phyloP scores from a whole-genome alignment of 768 basidiomycete species.

The Mycena galericulata region DNA sequence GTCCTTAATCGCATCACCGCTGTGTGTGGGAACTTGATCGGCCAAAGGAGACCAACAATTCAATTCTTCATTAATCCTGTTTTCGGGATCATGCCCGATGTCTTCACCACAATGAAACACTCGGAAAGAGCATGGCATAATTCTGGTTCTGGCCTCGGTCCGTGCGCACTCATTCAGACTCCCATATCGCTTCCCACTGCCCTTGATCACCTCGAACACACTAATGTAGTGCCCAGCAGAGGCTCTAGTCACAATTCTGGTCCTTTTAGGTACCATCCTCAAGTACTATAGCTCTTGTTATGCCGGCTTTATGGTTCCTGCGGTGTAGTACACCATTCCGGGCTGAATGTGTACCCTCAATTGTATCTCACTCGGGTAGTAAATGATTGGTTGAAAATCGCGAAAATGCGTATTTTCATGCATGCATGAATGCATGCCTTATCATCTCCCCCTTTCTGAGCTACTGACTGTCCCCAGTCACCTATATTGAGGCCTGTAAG shows the following conservation, averaged over 20 bases:
- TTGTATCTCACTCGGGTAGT: conserved; percentile 2
- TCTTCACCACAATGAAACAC: not conserved
- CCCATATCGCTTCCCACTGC: not conserved
- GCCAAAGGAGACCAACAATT: not conserved
- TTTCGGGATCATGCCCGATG: not conserved
- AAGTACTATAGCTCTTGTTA: not conserved
- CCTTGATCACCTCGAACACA: conserved; percentile 4
- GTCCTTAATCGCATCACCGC: not conserved
- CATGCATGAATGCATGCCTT: not conserved
- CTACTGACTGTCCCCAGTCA: no score
- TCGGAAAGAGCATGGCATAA: not conserved
- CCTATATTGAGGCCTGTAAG: no score
- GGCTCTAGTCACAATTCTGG: not conserved
- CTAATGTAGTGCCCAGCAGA: not conserved
- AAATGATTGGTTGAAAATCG: not conserved
- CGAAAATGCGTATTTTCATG: not conserved
- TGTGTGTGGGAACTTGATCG: not conserved
- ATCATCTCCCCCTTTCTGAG: not conserved
- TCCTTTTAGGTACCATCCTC: not conserved
- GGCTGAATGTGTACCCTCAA: conserved; percentile 1
- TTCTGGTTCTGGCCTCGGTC: not conserved
- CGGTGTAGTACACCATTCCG: conserved; percentile 6
- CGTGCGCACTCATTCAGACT: not conserved
- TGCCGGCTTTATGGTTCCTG: not conserved
- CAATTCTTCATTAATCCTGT: not conserved